Evolutionary conservation across 2,329 filamentous ascomycete species (phyloP), one percentile per base, ranked within the genome.

Genomic region (Thielaviopsis punctulata): DNA sequence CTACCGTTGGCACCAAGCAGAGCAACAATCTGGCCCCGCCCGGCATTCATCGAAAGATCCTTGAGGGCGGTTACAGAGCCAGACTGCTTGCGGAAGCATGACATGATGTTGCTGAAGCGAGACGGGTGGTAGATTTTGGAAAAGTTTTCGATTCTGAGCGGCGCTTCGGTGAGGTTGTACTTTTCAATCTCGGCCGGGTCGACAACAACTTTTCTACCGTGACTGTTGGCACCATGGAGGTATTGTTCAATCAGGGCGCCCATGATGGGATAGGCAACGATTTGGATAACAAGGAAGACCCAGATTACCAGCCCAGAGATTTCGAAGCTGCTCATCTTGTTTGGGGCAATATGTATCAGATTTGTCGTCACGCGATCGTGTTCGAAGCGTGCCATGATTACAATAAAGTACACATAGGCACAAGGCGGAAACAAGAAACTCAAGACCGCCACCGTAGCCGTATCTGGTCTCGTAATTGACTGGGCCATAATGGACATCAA

Each of bases 1-100:
- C 81, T 87, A 18, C 89, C 89, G 62, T 95, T 95, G 5, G 88
- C 86, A 36, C 89, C 89, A 0, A 95, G 73, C 0, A 95, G 70
- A 1, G 89, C 85, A 61, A 93, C 75, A 50, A 95, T 94, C 59
- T 94, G 82, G 1, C 89, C 89, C 57, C 80, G 77, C 3, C 77
- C 73, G 2, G 86, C 85, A 18, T 76, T 73, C 47, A 95, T 70
- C 49, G 74, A 82, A 36, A 95, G 68, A 41, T 80, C 71, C 55
- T 87, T 73, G 41, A 95, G 87, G 3, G 89, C 89, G n/a, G 82
- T 65, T 0, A 95, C 86, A 36, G 81, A 75, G 4, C 56, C 50
- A 13, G 46, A 53, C 21, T 41, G 48, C 15, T 55, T 52, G 21
- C 48, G 49, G 21, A 55, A 55, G 13, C 47, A 51, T 1, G 48